A percentile compares a stretch with the other conserved stretches of the same genome.
Conservation (phyloP, 352 stramenopile genomes). For the Globisporangium acanthophoron region DNA sequence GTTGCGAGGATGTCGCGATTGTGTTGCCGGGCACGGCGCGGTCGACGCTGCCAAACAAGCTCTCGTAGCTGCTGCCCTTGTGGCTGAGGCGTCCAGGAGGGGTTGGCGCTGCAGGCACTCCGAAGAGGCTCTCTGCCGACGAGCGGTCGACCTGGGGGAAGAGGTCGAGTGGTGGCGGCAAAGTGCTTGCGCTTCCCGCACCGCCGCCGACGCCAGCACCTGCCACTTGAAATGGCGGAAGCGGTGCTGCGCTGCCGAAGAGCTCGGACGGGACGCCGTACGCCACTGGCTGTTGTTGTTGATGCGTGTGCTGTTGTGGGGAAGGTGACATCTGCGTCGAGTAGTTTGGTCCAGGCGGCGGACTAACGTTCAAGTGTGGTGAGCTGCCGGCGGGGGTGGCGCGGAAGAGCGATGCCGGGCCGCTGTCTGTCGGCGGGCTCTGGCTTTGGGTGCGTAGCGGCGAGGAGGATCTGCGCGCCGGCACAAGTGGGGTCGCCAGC, state of each 20-base stretch:
- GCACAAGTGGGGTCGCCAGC: slow-evolving; percentile 51
- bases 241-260: slow-evolving; percentile 5
- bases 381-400: slow-evolving; percentile 7
- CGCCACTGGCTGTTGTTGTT: slow-evolving; percentile 3
- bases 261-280: slow-evolving; percentile 14
- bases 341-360: background rate
- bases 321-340: background rate
- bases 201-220: too few relatives aligned
- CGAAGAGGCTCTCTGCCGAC: slow-evolving; percentile 34
- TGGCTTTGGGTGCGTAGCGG: slow-evolving; percentile 11
- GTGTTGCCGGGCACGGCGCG: slow-evolving; percentile 3
- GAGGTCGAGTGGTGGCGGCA: slow-evolving; percentile 13
- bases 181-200: background rate
- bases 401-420: slow-evolving; percentile 5
- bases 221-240: slow-evolving; percentile 30
- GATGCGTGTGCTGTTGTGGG: slow-evolving; percentile 6
- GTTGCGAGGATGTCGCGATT: slow-evolving; percentile 9
- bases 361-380: too few relatives aligned
- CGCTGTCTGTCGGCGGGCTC: slow-evolving; percentile 6
- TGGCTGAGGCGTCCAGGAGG: slow-evolving; percentile 19
- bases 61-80: slow-evolving; percentile 32
- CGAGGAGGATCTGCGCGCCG: slow-evolving; percentile 25
- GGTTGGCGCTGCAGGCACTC: slow-evolving; percentile 21
- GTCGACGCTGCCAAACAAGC: slow-evolving; percentile 36
- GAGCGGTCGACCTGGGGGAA: slow-evolving; percentile 21